Evolutionary conservation across 129 eudicot genomes (phyloP).

Genomic region (Flaveria ramosissima): DNA sequence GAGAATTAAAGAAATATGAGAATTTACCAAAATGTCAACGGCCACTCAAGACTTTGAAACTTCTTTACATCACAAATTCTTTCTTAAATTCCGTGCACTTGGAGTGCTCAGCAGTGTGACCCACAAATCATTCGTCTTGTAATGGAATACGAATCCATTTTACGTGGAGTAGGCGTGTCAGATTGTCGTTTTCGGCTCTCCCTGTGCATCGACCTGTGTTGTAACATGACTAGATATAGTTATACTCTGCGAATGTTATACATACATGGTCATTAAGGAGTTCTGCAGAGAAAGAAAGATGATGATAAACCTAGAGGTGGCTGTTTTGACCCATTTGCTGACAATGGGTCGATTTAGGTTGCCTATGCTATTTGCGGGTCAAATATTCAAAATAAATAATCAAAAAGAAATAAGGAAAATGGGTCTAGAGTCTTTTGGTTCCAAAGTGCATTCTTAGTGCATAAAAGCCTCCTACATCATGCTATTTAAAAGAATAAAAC

Average conservation of each 20-base stretch:
- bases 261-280: background rate
- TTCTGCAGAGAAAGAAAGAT: background rate
- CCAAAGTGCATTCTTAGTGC: background rate
- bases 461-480: background rate
- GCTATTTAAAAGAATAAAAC: background rate
- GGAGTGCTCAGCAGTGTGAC: slow-evolving; percentile 29
- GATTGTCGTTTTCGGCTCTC: background rate
- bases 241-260: background rate
- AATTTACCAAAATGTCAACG: slow-evolving; percentile 64
- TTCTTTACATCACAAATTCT: slow-evolving; percentile 35
- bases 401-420: background rate
- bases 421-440: background rate
- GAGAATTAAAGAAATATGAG: slow-evolving; percentile 9
- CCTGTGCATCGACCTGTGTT: background rate
- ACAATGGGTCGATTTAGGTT: background rate
- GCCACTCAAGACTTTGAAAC: slow-evolving; percentile 24
- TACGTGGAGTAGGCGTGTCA: slow-evolving; percentile 4
- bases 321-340: background rate
- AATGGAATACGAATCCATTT: background rate
- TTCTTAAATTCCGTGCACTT: slow-evolving; percentile 63
- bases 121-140: slow-evolving; percentile 18
- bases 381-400: background rate
- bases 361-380: background rate
- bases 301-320: background rate
- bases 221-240: slow-evolving; percentile 1